A percentile compares a stretch with the other conserved stretches of the same genome.
Evolutionary conservation across 176 grass and related monocot genomes (phyloP).

Genomic region (Coix lacrymajobi): DNA sequence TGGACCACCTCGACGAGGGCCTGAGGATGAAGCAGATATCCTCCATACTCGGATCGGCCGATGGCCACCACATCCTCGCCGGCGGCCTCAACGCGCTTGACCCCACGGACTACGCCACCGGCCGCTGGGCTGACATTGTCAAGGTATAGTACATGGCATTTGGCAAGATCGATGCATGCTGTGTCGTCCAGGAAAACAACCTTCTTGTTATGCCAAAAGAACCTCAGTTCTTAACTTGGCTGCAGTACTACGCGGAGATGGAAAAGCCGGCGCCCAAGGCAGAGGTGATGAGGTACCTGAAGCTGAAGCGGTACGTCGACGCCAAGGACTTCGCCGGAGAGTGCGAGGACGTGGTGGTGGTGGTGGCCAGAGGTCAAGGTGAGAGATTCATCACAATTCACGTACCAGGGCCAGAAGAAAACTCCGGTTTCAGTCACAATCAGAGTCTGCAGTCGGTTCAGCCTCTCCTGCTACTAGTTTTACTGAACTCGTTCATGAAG

Average conservation of each 20-base stretch:
- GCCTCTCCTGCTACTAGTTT: no score
- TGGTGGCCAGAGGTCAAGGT: constrained; percentile 94
- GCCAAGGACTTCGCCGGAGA: constrained; percentile 82
- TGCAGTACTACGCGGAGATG: constrained; percentile 82
- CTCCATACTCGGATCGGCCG: constrained; percentile 48
- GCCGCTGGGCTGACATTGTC: constrained; percentile 75
- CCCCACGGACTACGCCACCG: constrained; percentile 67
- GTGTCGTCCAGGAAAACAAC: not conserved
- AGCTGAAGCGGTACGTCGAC: constrained; percentile 65
- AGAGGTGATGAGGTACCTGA: constrained; percentile 89
- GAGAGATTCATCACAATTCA: no score
- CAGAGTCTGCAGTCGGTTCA: no score
- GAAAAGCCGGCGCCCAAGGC: constrained; percentile 77
- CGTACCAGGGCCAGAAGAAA: no score
- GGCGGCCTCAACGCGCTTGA: constrained; percentile 82
- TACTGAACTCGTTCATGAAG: no score
- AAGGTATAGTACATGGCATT: constrained; percentile 45
- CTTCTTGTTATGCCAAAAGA: not conserved
- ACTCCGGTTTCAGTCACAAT: no score
- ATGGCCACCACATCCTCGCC: constrained; percentile 67
- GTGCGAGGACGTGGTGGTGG: constrained; percentile 74
- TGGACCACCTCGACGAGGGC: constrained; percentile 88
- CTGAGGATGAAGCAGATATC: constrained; percentile 93
- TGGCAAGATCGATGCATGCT: not conserved
- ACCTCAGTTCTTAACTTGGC: not conserved